phyloP scores from a whole-genome alignment of 2,329 filamentous ascomycete genomes.

The Chrysoporthe puriensis region DNA sequence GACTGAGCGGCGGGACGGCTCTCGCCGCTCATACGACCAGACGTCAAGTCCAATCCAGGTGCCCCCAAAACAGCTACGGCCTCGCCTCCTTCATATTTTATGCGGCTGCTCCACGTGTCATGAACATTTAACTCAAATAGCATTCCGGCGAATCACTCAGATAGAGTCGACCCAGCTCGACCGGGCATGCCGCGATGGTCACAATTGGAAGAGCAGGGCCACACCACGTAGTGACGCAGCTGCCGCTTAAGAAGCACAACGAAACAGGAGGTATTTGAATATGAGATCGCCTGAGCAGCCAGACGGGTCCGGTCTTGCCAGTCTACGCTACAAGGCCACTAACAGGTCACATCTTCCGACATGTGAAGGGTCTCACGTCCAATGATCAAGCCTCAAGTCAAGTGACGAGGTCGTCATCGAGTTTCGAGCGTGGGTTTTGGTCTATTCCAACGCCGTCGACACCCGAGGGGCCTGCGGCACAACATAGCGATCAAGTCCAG shows the following conservation, averaged over 20 bases:
- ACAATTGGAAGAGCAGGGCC: not conserved
- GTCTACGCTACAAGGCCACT: not conserved
- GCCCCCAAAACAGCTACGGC: conserved; percentile 1
- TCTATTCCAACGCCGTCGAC: too few relatives aligned
- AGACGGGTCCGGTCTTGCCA: not conserved
- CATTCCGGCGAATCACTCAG: not conserved
- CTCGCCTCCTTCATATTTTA: not conserved
- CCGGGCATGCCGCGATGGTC: not conserved
- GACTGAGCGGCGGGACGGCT: not conserved
- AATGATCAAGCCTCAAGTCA: not conserved
- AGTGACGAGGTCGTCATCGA: conserved; percentile 12
- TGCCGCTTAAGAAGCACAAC: not conserved
- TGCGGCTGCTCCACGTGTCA: too few relatives aligned
- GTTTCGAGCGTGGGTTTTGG: too few relatives aligned
- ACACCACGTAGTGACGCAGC: not conserved
- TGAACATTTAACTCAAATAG: not conserved
- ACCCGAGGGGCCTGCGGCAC: not conserved
- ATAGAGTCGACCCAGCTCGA: not conserved
- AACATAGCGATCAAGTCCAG: not conserved
- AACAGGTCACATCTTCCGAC: not conserved
- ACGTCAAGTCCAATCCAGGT: not conserved
- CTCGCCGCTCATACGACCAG: conserved; percentile 1
- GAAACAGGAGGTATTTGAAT: not conserved
- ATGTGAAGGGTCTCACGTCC: conserved; percentile 4
- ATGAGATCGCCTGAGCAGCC: not conserved